These are phyloP conservation scores for Plasmopara muralis DNA, from an alignment of 352 stramenopile genomes.

Conservation along the genomic window DNA sequence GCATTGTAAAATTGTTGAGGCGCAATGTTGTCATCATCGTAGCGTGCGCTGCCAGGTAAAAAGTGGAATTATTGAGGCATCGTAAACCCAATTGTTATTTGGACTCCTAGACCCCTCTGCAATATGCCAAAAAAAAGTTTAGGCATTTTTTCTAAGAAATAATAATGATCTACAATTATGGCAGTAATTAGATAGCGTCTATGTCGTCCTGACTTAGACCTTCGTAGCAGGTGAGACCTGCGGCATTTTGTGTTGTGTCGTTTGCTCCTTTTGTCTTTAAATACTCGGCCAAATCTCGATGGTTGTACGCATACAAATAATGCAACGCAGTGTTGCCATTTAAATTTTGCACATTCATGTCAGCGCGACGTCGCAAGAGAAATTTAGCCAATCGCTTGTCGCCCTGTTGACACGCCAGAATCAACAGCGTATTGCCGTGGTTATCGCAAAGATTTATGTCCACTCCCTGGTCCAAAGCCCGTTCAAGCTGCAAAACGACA, in stretches of 20 bases:
- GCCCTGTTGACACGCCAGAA: constrained; percentile 92
- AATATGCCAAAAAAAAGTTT: too few species aligned
- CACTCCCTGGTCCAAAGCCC: constrained; percentile 84
- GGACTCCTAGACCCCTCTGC: too few species aligned
- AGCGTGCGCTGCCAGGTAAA: too few species aligned
- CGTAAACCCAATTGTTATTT: too few species aligned
- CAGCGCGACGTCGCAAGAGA: constrained; percentile 85
- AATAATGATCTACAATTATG: too few species aligned
- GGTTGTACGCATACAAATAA: constrained; percentile 93
- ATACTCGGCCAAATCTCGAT: constrained; percentile 89
- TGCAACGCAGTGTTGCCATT: constrained; percentile 94
- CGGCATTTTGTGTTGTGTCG: constrained; percentile 87
- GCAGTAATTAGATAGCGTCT: constrained; percentile 24
- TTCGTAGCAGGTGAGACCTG: constrained; percentile 94
- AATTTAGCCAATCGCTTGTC: constrained; percentile 95
- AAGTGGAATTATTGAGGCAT: too few species aligned
- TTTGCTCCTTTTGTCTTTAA: constrained; percentile 90
- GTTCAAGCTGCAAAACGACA: constrained; percentile 57
- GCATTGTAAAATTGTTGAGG: too few species aligned
- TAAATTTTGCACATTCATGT: constrained; percentile 94
- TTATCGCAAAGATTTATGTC: constrained; percentile 89
- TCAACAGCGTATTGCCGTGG: constrained; percentile 93
- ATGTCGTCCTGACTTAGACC: constrained; percentile 61
- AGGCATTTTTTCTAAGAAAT: too few species aligned
- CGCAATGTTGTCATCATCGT: too few species aligned